Percentiles rank a stretch among this genome's conserved stretches.
Evolutionary conservation across 1,284 basidiomycete genomes (phyloP).

Genomic region (Trametes polyzona): DNA sequence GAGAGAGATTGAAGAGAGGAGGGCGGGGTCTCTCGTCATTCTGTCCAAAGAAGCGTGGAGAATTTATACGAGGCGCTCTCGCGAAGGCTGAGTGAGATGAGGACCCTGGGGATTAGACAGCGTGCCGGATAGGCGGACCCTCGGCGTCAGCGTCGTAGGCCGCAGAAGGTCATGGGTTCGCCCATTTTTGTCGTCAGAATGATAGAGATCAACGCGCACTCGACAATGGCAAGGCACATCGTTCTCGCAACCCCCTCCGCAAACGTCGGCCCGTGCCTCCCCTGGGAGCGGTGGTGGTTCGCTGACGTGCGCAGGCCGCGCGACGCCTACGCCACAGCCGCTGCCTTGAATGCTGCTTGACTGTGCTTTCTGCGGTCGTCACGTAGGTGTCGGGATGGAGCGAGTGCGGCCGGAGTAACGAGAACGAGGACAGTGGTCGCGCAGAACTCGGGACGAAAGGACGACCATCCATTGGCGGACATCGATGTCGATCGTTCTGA

Average conservation of each 20-base stretch:
- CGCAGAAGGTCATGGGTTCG: slow-evolving; percentile 20
- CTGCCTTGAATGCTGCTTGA: background rate
- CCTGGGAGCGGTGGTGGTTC: background rate
- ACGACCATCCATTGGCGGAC: slow-evolving; percentile 1
- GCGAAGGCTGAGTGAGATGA: background rate
- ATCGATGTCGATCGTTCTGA: slow-evolving; percentile 7
- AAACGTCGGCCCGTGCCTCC: background rate
- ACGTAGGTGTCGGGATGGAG: background rate
- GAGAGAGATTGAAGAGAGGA: slow-evolving; percentile 5
- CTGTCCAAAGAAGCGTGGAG: background rate
- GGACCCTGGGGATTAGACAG: background rate
- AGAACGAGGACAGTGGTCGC: background rate
- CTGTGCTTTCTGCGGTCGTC: background rate
- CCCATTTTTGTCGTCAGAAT: background rate
- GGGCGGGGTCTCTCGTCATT: background rate
- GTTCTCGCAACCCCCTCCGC: slow-evolving; percentile 3
- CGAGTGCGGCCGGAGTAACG: background rate
- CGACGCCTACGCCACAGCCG: background rate
- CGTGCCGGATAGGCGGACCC: slow-evolving; percentile 14
- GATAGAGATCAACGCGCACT: slow-evolving; percentile 12
- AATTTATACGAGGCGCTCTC: slow-evolving; percentile 6
- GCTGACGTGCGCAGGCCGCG: background rate
- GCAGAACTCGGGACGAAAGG: background rate
- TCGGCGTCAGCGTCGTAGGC: slow-evolving; percentile 8
- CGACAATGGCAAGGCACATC: slow-evolving; percentile 9